Conservation (phyloP, 176 grass and related monocot species). For the Cocos nucifera region DNA sequence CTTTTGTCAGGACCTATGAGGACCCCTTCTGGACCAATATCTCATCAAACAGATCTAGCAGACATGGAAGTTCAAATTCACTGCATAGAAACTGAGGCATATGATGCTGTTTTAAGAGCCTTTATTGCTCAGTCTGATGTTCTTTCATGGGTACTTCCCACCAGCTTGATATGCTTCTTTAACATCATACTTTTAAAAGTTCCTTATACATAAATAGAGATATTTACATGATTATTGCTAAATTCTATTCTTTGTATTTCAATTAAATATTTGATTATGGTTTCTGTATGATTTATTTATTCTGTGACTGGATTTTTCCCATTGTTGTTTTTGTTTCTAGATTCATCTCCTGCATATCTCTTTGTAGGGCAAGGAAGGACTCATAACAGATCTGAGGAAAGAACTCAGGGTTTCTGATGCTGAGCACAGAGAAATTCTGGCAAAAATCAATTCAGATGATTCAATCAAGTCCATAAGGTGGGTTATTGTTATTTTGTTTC, state of each 20-base stretch:
- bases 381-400: conserved; percentile 50
- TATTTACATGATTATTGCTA: too few relatives aligned
- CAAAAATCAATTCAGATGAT: conserved; percentile 38
- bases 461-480: conserved; percentile 54
- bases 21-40: not conserved
- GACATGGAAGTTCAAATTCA: conserved; percentile 46
- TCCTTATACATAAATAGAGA: too few relatives aligned
- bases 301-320: too few relatives aligned
- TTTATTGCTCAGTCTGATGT: conserved; percentile 46
- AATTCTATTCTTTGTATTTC: too few relatives aligned
- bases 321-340: conserved; percentile 5
- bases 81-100: conserved; percentile 52
- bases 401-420: conserved; percentile 52
- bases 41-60: conserved; percentile 15
- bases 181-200: too few relatives aligned
- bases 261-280: too few relatives aligned
- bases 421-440: conserved; percentile 62
- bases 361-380: conserved; percentile 38
- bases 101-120: conserved; percentile 54
- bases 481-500: not conserved
- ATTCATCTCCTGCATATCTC: conserved; percentile 14
- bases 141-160: conserved; percentile 49
- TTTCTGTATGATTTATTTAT: too few relatives aligned
- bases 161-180: not conserved
- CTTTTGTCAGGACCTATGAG: not conserved